These are phyloP conservation scores for Fusarium sp. DNA, from an alignment of 2,329 filamentous ascomycete species.

Conservation along the genomic window DNA sequence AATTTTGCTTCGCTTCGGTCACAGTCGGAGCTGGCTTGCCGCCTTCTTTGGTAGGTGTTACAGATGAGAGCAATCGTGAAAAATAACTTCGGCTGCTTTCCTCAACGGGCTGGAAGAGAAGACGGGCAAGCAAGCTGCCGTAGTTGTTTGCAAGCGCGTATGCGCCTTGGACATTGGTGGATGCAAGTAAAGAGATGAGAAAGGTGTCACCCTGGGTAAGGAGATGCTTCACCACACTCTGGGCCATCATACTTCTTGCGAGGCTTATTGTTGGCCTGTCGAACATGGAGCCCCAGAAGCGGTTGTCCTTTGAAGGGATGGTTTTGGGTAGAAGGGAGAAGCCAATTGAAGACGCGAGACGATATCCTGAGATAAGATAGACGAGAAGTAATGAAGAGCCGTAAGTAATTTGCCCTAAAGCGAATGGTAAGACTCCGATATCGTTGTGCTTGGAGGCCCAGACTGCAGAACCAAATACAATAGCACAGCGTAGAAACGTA, in stretches of 20 bases:
- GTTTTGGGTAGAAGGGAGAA: constrained; percentile 76
- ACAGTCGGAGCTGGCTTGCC: constrained; percentile 50
- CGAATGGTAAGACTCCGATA: constrained; percentile 87
- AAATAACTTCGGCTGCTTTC: constrained; percentile 94
- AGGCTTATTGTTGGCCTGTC: constrained; percentile 78
- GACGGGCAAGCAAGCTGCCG: constrained; percentile 86
- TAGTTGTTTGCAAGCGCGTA: constrained; percentile 97
- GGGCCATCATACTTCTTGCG: constrained; percentile 85
- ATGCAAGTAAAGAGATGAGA: constrained; percentile 83
- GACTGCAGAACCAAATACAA: constrained; percentile 79
- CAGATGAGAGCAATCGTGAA: constrained; percentile 76
- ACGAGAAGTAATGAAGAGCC: constrained; percentile 75
- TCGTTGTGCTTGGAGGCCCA: constrained; percentile 69
- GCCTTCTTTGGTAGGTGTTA: constrained; percentile 34
- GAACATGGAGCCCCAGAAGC: constrained; percentile 73
- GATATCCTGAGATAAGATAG: constrained; percentile 74
- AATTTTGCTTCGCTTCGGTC: constrained; percentile 62
- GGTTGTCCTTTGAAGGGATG: constrained; percentile 47
- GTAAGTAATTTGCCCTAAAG: constrained; percentile 86
- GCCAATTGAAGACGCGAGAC: constrained; percentile 66
- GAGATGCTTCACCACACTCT: constrained; percentile 91
- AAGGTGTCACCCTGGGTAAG: constrained; percentile 95
- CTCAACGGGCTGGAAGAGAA: constrained; percentile 95
- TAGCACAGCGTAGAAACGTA: constrained; percentile 80
- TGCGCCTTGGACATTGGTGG: constrained; percentile 84